Percentiles rank a stretch among this genome's conserved stretches.
Evolutionary conservation across 106 monocot genomes (phyloP).

Genomic region (Agapanthus africanus): DNA sequence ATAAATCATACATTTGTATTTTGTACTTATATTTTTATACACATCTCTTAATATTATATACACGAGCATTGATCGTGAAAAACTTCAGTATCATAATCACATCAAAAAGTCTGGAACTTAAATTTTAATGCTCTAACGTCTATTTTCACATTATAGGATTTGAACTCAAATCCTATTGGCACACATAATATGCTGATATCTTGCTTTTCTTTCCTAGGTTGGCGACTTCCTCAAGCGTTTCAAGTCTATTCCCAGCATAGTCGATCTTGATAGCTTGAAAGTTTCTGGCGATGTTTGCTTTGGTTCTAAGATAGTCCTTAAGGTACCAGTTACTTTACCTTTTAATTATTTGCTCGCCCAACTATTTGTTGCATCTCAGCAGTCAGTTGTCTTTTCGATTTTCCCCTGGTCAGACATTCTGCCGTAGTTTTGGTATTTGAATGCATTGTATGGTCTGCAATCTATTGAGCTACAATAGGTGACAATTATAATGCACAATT

Average conservation of each 20-base stretch:
- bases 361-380: background rate
- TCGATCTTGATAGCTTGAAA: conserved; percentile 78
- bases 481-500: too few species aligned
- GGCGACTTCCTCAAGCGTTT: conserved; percentile 70
- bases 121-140: too few species aligned
- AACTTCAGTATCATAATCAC: too few species aligned
- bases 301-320: conserved; percentile 52
- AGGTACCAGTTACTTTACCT: conserved; percentile 33
- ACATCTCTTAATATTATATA: too few species aligned
- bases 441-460: background rate
- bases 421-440: background rate
- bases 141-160: too few species aligned
- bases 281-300: conserved; percentile 83
- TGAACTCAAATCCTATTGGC: too few species aligned
- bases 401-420: background rate
- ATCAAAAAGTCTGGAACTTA: too few species aligned
- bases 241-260: conserved; percentile 89
- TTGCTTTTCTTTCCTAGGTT: conserved; percentile 32
- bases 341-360: background rate
- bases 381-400: background rate
- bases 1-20: too few species aligned
- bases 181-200: background rate
- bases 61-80: too few species aligned
- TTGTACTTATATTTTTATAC: too few species aligned
- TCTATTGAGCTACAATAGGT: too few species aligned